A percentile compares a stretch with the other conserved stretches of the same genome.
Conservation (phyloP, 1,139 yeast genomes). For the Kodamaea alishanica region DNA sequence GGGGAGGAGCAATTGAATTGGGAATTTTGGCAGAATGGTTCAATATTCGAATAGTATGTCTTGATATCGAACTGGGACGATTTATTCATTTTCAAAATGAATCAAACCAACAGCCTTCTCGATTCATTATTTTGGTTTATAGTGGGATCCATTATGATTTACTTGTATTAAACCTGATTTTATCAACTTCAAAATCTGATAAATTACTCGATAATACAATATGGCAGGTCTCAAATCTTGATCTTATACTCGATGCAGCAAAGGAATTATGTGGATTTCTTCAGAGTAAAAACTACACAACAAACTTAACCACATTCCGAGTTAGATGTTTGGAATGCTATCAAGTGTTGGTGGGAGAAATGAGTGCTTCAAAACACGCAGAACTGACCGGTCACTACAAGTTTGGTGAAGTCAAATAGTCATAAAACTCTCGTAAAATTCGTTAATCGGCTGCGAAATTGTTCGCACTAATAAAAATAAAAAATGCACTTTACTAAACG, state of each 20-base stretch:
- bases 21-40: conserved; percentile 59
- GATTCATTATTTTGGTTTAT: conserved; percentile 56
- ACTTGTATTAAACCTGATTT: conserved; percentile 38
- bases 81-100: conserved; percentile 52
- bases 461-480: too few relatives aligned
- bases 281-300: conserved; percentile 55
- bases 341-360: conserved; percentile 55
- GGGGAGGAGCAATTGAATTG: conserved; percentile 89
- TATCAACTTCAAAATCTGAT: conserved; percentile 15
- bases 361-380: conserved; percentile 67
- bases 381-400: conserved; percentile 56
- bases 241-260: conserved; percentile 31
- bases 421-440: background rate
- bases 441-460: too few relatives aligned
- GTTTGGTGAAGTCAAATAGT: conserved; percentile 57
- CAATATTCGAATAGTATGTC: conserved; percentile 52
- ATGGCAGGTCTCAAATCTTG: conserved; percentile 17
- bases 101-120: conserved; percentile 24
- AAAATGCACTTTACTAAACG: too few relatives aligned
- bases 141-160: conserved; percentile 79
- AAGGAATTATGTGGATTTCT: conserved; percentile 41
- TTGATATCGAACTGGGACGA: conserved; percentile 66
- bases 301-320: conserved; percentile 62
- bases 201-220: conserved; percentile 9
- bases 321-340: conserved; percentile 60